A percentile compares a stretch with the other conserved stretches of the same genome.
Evolutionary conservation across 805 yeast species (phyloP).

Genomic region (Candida insectorum): DNA sequence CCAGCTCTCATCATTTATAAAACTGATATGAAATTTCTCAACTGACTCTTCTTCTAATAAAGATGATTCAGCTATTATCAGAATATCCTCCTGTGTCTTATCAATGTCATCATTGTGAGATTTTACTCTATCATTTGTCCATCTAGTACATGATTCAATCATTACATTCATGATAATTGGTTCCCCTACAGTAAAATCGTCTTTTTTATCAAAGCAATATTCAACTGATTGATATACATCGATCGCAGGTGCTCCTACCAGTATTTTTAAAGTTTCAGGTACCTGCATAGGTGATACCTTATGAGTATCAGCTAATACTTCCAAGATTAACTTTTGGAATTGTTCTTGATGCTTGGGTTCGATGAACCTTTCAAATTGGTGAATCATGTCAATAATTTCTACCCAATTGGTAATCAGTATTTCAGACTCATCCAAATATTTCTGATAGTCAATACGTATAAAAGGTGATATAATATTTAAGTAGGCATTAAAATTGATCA

Average conservation of each 20-base stretch:
- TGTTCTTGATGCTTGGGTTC: background rate
- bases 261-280: slow-evolving; percentile 20
- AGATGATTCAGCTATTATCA: slow-evolving; percentile 23
- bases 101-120: background rate
- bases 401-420: slow-evolving; percentile 6
- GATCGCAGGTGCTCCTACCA: slow-evolving; percentile 61
- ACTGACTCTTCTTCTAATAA: slow-evolving; percentile 7
- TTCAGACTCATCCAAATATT: slow-evolving; percentile 4
- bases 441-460: slow-evolving; percentile 8
- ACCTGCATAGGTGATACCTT: background rate
- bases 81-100: slow-evolving; percentile 7
- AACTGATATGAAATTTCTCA: slow-evolving; percentile 41
- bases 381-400: slow-evolving; percentile 1
- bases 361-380: slow-evolving; percentile 1
- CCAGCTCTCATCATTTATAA: slow-evolving; percentile 70
- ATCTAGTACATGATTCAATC: slow-evolving; percentile 43
- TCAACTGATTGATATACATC: slow-evolving; percentile 60
- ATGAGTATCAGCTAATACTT: background rate
- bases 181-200: slow-evolving; percentile 59
- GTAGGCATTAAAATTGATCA: background rate
- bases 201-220: slow-evolving; percentile 33
- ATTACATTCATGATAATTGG: slow-evolving; percentile 47
- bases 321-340: background rate
- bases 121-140: slow-evolving; percentile 28
- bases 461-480: slow-evolving; percentile 4